Percentiles rank a stretch among this genome's conserved stretches.
Conservation (phyloP, 2,329 filamentous ascomycete genomes). For the Bisporella sp. region DNA sequence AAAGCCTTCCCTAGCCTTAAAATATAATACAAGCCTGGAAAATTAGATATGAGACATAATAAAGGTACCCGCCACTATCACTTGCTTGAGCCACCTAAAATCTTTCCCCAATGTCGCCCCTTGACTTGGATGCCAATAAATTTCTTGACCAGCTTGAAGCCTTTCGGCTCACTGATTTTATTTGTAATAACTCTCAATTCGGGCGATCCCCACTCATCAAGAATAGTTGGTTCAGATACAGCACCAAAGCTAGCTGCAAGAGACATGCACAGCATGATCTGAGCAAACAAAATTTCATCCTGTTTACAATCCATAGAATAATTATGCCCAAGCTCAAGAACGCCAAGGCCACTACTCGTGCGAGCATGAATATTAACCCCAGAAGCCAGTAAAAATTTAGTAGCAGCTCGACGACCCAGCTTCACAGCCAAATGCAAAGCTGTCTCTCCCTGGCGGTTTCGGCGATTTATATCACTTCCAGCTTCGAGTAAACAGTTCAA, state of each 20-base stretch:
- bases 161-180: too few species aligned
- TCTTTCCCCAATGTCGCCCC: too few species aligned
- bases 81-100: too few species aligned
- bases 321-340: conserved; percentile 6
- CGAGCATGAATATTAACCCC: conserved; percentile 11
- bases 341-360: neutral
- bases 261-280: conserved; percentile 10
- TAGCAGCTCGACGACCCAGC: conserved; percentile 7
- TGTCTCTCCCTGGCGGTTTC: conserved; percentile 7
- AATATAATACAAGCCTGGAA: too few species aligned
- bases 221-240: conserved; percentile 6
- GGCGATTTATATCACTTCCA: conserved; percentile 8
- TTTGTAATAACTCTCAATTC: too few species aligned
- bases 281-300: conserved; percentile 4
- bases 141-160: too few species aligned
- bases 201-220: conserved; percentile 8
- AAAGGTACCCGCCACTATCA: too few species aligned
- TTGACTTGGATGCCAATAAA: too few species aligned
- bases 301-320: neutral
- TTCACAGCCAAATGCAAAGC: conserved; percentile 13
- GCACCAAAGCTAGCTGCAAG: conserved; percentile 5
- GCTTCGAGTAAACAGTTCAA: conserved; percentile 4
- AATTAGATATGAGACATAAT: too few species aligned
- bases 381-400: conserved; percentile 6
- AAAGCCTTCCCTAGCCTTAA: too few species aligned